phyloP scores from a whole-genome alignment of 495 filamentous ascomycete species.

The Penicillium salamii region DNA sequence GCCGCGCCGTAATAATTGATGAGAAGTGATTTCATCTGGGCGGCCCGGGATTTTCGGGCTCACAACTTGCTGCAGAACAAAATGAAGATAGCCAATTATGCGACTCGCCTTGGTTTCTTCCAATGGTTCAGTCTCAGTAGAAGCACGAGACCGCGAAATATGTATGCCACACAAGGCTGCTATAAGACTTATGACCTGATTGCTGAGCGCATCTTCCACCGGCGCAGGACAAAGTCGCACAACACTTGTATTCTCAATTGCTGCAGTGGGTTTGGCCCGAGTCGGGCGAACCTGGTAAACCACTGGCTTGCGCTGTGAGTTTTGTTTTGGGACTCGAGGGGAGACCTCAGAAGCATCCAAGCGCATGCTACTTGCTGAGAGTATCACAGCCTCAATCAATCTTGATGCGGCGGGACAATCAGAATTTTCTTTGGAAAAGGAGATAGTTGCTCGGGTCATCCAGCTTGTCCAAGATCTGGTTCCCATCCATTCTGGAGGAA shows the following conservation, averaged over 20 bases:
- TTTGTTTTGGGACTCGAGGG: not conserved
- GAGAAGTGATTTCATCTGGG: constrained; percentile 12
- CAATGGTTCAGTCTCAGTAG: constrained; percentile 7
- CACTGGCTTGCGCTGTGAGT: not conserved
- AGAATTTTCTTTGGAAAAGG: constrained; percentile 36
- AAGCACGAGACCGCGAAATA: constrained; percentile 33
- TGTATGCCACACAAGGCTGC: constrained; percentile 44
- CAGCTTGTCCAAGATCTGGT: constrained; percentile 41
- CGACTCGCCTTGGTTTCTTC: constrained; percentile 26
- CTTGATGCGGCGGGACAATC: constrained; percentile 34
- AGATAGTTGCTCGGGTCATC: constrained; percentile 42
- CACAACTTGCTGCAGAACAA: constrained; percentile 27
- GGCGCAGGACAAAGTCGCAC: constrained; percentile 33
- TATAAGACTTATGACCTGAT: constrained; percentile 41
- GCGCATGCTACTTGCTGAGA: constrained; percentile 28
- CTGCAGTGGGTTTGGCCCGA: constrained; percentile 14
- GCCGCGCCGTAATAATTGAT: constrained; percentile 35
- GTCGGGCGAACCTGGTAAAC: constrained; percentile 14
- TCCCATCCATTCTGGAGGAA: constrained; percentile 51
- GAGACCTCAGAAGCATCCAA: not conserved
- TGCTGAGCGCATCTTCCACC: constrained; percentile 43
- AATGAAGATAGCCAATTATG: constrained; percentile 24
- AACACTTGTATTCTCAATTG: not conserved
- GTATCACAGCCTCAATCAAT: constrained; percentile 40
- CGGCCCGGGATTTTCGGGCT: constrained; percentile 3